A percentile compares a stretch with the other conserved stretches of the same genome.
Evolutionary conservation across 371 early-diverging fungal genomes (phyloP).

Genomic region (Rhizomucor pusillus): DNA sequence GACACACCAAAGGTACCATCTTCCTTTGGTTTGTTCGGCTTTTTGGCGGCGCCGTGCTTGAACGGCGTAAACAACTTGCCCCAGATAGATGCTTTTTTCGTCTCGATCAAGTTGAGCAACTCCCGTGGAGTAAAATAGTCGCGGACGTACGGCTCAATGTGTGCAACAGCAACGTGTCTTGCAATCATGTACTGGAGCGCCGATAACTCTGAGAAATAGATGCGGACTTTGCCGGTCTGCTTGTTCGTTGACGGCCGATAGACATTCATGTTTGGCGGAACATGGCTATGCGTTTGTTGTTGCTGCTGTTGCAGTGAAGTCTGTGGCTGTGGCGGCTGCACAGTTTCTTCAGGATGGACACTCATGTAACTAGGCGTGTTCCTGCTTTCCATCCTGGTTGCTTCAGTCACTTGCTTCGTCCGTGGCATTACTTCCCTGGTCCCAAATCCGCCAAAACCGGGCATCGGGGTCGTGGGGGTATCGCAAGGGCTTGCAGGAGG

Average conservation of each 20-base stretch:
- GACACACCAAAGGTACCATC: slow-evolving; percentile 61
- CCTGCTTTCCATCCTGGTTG: too few species aligned
- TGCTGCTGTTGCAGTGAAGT: slow-evolving; percentile 1
- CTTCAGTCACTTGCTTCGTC: neutral
- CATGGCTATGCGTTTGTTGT: neutral
- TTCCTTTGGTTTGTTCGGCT: slow-evolving; percentile 42
- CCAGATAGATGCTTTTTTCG: slow-evolving; percentile 73
- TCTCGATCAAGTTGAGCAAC: slow-evolving; percentile 67
- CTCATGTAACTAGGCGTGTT: neutral
- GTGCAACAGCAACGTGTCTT: slow-evolving; percentile 81
- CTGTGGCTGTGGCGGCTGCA: neutral
- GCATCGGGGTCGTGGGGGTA: too few species aligned
- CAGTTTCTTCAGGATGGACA: neutral
- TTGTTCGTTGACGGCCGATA: slow-evolving; percentile 3
- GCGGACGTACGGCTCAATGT: slow-evolving; percentile 71
- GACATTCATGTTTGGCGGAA: neutral
- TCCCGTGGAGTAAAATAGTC: slow-evolving; percentile 63
- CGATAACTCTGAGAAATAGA: slow-evolving; percentile 78
- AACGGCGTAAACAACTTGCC: slow-evolving; percentile 68
- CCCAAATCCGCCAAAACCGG: too few species aligned
- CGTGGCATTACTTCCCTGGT: neutral
- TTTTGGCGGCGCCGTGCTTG: slow-evolving; percentile 50
- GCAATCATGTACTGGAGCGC: slow-evolving; percentile 85
- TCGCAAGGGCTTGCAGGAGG: too few species aligned
- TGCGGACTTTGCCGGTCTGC: slow-evolving; percentile 24